phyloP scores from a whole-genome alignment of 257 asterid species.

The Salvia hispanica region DNA sequence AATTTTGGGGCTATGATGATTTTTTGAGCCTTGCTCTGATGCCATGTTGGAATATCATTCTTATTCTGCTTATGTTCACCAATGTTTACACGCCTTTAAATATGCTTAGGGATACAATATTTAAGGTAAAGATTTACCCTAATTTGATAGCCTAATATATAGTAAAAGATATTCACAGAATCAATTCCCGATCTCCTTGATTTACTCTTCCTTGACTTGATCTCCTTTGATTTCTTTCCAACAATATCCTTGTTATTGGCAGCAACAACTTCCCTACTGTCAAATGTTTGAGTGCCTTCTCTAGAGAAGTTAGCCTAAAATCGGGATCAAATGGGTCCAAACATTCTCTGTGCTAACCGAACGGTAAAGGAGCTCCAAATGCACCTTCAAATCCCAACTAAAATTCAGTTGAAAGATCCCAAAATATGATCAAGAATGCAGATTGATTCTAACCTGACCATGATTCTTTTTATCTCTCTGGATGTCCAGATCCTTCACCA shows the following conservation, averaged over 20 bases:
- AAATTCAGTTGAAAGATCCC: background rate
- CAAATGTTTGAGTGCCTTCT: conserved; percentile 62
- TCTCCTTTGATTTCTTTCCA: conserved; percentile 85
- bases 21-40: too few species aligned
- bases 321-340: conserved; percentile 61
- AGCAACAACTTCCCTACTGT: conserved; percentile 25
- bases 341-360: conserved; percentile 56
- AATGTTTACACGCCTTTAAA: too few species aligned
- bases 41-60: too few species aligned
- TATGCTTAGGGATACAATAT: too few species aligned
- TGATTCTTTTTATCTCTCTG: conserved; percentile 82
- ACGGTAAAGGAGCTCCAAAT: conserved; percentile 80
- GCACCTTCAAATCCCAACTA: conserved; percentile 48
- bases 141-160: too few species aligned
- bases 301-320: conserved; percentile 79
- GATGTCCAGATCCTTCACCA: conserved; percentile 77
- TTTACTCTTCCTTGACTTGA: too few species aligned
- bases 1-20: too few species aligned
- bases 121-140: too few species aligned
- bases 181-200: too few species aligned
- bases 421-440: background rate
- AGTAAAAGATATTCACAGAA: too few species aligned
- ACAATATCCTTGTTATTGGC: conserved; percentile 55
- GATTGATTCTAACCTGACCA: conserved; percentile 60
- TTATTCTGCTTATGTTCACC: too few species aligned